phyloP scores from a whole-genome alignment of 352 stramenopile species.

The Pythium phragmiticola region DNA sequence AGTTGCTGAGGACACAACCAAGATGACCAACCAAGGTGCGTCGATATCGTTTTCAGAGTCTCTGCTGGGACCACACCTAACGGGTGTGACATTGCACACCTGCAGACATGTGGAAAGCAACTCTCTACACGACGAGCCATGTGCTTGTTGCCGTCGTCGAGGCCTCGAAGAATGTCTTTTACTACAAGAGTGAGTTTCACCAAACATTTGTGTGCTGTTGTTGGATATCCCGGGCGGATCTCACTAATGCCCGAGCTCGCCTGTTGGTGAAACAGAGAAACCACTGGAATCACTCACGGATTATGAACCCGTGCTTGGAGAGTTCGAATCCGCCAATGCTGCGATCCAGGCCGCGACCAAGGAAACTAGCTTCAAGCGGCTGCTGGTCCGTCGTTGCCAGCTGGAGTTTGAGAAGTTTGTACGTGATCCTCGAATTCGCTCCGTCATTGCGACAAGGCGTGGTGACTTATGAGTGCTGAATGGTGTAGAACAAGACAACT shows the following conservation, averaged over 20 bases:
- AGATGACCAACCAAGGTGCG: conserved; percentile 20
- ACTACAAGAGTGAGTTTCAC: conserved; percentile 48
- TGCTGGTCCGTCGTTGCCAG: conserved; percentile 79
- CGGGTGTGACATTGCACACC: not conserved
- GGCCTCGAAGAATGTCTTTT: conserved; percentile 44
- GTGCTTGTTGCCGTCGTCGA: conserved; percentile 51
- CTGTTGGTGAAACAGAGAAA: conserved; percentile 37
- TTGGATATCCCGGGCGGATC: not conserved
- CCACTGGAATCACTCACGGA: conserved; percentile 48
- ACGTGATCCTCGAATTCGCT: not conserved
- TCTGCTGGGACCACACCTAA: not conserved
- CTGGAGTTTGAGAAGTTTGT: conserved; percentile 81
- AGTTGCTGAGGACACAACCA: not conserved
- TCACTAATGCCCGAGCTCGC: not conserved
- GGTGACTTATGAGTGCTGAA: not conserved
- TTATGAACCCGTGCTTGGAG: conserved; percentile 63
- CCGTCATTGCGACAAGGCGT: not conserved
- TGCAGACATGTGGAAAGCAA: conserved; percentile 32
- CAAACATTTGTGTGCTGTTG: not conserved
- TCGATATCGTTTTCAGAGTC: not conserved
- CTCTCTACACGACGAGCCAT: conserved; percentile 37
- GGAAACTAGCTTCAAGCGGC: conserved; percentile 66
- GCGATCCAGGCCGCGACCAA: conserved; percentile 46
- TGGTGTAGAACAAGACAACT: conserved; percentile 43
- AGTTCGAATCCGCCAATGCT: conserved; percentile 45